Evolutionary conservation across 495 filamentous ascomycete species (phyloP), one percentile per base, ranked within the genome.

Genomic region (Cercophora samala): DNA sequence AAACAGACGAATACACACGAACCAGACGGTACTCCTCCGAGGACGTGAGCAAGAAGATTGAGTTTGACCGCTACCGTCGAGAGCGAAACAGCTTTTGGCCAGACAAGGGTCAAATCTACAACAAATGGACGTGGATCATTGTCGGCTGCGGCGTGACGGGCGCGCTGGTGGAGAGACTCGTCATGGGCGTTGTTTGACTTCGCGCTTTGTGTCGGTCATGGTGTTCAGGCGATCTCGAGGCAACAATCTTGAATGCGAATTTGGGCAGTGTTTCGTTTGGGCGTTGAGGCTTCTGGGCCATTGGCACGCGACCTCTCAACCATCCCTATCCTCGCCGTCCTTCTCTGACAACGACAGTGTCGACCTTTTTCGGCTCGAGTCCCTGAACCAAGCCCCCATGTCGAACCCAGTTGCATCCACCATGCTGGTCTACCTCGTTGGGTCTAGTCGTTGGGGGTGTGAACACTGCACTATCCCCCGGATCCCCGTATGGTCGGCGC

Each of bases 1-100:
- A 79, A 71, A 86, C 77, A 60, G 86, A 88, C 66, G 73, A 75
- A 15, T 75, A 74, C 58, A 60, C 18, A 51, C 84, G 87, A 69
- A 80, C 79, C 52, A 73, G 78, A 60, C 79, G 85, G 2, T 88
- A 87, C 69, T 71, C 72, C 3, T 69, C 73, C 15, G 75, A 77
- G 2, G 77, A 83, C 63, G 76, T 78, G 8, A 68, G 78, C n/a
- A 87, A 87, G 69, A 80, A 80, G 59, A 70, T 75, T 51, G 77
- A 88, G 58, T 75, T 87, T 11, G 73, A 80, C 64, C 52, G 73
- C 25, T 87, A 82, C 77, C 75, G 77, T n/a, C 58, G 66, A 13
- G 77, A 85, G 72, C 83, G 83, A 68, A 88, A 88, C 65, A 80
- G 81, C 46, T 83, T 88, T 74, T 88, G 85, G 85, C 85, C 85